Conservation (phyloP, 139 green algal genomes). For the Chlorella vulgaris region DNA sequence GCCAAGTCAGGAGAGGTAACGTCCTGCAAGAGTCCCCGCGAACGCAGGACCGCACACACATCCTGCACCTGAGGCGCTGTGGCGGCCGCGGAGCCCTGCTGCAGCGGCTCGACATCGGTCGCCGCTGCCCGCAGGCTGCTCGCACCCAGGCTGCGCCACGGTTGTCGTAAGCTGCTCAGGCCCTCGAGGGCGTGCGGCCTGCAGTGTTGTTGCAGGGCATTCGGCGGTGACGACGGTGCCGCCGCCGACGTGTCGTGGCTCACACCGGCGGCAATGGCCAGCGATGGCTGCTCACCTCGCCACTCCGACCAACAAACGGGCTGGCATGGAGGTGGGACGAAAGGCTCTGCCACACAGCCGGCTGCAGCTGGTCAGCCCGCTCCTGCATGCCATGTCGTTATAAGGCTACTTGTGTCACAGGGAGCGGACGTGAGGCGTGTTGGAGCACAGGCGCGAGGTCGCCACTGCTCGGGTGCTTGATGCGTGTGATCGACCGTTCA, state of each 20-base stretch:
- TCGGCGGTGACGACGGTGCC: too few species aligned
- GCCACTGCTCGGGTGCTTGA: too few species aligned
- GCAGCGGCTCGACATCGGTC: slow-evolving; percentile 3
- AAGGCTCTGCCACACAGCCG: neutral
- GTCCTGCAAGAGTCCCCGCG: slow-evolving; percentile 84
- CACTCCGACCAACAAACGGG: neutral
- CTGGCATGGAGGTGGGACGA: neutral
- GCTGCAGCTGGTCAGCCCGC: neutral
- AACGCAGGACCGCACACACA: slow-evolving; percentile 71
- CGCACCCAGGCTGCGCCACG: slow-evolving; percentile 6
- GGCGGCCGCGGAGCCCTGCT: neutral
- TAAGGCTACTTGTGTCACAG: neutral
- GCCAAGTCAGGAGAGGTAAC: slow-evolving; percentile 77
- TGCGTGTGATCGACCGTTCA: too few species aligned
- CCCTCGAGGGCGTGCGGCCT: neutral
- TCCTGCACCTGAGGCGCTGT: slow-evolving; percentile 39
- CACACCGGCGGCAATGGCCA: too few species aligned
- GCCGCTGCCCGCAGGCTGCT: slow-evolving; percentile 2
- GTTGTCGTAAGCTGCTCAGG: neutral
- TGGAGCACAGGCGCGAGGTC: too few species aligned
- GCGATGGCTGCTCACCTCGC: neutral
- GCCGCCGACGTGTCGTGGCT: too few species aligned
- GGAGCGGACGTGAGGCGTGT: too few species aligned
- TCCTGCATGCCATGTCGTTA: neutral
- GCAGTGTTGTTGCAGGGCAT: slow-evolving; percentile 2